Evolutionary conservation across 2,329 filamentous ascomycete genomes (phyloP).

Genomic region (Neurospora crassa): DNA sequence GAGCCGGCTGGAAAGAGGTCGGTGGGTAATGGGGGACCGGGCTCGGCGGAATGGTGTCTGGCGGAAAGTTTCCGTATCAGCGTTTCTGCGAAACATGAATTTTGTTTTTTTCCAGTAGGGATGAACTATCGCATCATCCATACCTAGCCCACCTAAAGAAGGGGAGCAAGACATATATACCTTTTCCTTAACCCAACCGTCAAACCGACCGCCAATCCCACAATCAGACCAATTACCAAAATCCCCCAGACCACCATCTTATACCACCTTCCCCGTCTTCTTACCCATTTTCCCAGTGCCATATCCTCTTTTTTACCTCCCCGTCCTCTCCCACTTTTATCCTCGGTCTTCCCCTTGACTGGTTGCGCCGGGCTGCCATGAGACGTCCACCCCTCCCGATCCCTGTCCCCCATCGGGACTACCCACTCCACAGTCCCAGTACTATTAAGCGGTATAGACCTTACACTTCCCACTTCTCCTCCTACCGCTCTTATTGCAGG

Average conservation of each 20-base stretch:
- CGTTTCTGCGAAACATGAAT: not conserved
- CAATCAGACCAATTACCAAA: slow-evolving; percentile 23
- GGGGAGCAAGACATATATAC: slow-evolving; percentile 18
- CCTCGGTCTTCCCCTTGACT: not conserved
- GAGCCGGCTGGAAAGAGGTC: slow-evolving; percentile 48
- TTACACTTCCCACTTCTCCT: not conserved
- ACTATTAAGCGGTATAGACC: not conserved
- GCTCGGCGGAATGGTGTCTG: slow-evolving; percentile 2
- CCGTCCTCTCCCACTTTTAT: not conserved
- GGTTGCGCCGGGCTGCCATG: not conserved
- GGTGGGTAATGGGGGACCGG: slow-evolving; percentile 6
- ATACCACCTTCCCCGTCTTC: slow-evolving; percentile 24
- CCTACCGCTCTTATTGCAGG: not conserved
- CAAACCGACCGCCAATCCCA: slow-evolving; percentile 31
- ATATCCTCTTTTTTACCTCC: slow-evolving; percentile 1
- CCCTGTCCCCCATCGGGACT: not conserved
- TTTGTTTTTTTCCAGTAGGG: no score
- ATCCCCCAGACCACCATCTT: slow-evolving; percentile 22
- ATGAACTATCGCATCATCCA: no score
- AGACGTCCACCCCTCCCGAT: not conserved
- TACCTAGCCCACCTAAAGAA: no score
- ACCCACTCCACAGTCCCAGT: not conserved
- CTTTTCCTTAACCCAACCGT: slow-evolving; percentile 28
- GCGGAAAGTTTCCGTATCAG: not conserved
- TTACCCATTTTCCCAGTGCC: slow-evolving; percentile 11